Evolutionary conservation across 352 stramenopile genomes (phyloP).

Genomic region (Labyrinthula sp.): DNA sequence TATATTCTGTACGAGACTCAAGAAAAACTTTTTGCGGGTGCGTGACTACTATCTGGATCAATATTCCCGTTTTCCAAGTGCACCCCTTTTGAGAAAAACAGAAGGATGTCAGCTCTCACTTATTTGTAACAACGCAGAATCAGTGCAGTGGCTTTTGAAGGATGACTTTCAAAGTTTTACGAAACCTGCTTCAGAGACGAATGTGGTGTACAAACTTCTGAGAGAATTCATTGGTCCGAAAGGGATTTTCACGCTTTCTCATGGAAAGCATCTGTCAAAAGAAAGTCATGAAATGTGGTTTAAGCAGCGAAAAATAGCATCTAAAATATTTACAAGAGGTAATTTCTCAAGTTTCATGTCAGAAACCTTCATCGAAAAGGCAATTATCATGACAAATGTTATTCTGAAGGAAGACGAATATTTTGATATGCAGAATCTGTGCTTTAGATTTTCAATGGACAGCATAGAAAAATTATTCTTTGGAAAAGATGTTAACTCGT

Average conservation of each 20-base stretch:
- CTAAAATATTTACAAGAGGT: slow-evolving; percentile 5
- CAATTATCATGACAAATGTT: not conserved
- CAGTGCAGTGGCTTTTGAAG: slow-evolving; percentile 14
- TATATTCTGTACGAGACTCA: too few species aligned
- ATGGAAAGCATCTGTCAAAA: slow-evolving; percentile 2
- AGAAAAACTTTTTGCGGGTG: too few species aligned
- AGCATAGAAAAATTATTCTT: slow-evolving; percentile 3
- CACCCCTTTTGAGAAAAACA: too few species aligned
- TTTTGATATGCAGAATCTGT: not conserved
- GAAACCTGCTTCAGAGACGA: not conserved
- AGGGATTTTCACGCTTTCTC: slow-evolving; percentile 2
- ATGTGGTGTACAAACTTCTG: slow-evolving; percentile 1
- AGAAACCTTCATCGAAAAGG: slow-evolving; percentile 3
- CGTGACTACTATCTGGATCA: too few species aligned
- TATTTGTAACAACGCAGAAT: not conserved
- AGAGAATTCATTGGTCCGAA: slow-evolving; percentile 1
- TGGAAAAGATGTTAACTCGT: slow-evolving; percentile 1
- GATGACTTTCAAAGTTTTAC: slow-evolving; percentile 8
- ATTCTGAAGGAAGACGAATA: not conserved
- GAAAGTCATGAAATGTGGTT: slow-evolving; percentile 1
- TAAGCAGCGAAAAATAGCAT: slow-evolving; percentile 1
- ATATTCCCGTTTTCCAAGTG: too few species aligned
- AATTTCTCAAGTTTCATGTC: not conserved
- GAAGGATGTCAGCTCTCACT: too few species aligned
- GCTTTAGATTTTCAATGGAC: slow-evolving; percentile 7